Base-by-base conservation (phyloP, 257 asterid genomes). In the Leptodermis oblonga region DNA sequence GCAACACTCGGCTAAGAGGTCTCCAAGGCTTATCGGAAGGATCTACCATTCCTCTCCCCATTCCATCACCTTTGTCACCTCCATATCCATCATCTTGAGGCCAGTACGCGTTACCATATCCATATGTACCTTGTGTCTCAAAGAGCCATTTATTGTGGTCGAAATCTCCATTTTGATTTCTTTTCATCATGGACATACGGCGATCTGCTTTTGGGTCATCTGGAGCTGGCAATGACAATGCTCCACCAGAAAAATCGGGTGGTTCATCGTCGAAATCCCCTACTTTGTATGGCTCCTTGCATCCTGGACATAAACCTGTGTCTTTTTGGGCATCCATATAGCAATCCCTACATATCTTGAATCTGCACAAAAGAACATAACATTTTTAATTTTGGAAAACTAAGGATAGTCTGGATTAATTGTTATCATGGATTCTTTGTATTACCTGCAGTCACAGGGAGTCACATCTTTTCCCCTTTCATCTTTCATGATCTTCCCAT, bases 291-390 rank as follows among this genome's bases (percentile, higher is more conserved):
- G 70, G 70, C 67, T 76, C 80, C 41, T 71, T 76, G 72, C 80
- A 76, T 7, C 80, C 80, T 3, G 80, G 80, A 42, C 80, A 76
- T 31, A 76, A 48, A 41, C 68, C 80, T 25, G 74, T 76, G 15
- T 76, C 65, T 64, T 76, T 76, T 39, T 66, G 74, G 30, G 80
- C 80, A 42, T 76, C 80, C 43, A 71, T 34, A 10, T 76, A 76
- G 62, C 80, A 76, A 67, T 76, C 77, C 33, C 77, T 67, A 61
- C 77, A 76, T 46, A 76, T 76, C 72, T 76, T 76, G 71, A 71
- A 76, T 64, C 72, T 51, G 58, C 12, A 51, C n/a, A 51, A 51
- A 22, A 46, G 10, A 46, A 12, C 52, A 46, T 41, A 41, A 10
- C 45, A 41, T 41, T 41, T 13, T 41, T 41, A n/a, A n/a, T n/a